Percentiles rank a stretch among this genome's conserved stretches.
Evolutionary conservation across 176 grass and related monocot species (phyloP).

Genomic region (Pontederia crassipes): DNA sequence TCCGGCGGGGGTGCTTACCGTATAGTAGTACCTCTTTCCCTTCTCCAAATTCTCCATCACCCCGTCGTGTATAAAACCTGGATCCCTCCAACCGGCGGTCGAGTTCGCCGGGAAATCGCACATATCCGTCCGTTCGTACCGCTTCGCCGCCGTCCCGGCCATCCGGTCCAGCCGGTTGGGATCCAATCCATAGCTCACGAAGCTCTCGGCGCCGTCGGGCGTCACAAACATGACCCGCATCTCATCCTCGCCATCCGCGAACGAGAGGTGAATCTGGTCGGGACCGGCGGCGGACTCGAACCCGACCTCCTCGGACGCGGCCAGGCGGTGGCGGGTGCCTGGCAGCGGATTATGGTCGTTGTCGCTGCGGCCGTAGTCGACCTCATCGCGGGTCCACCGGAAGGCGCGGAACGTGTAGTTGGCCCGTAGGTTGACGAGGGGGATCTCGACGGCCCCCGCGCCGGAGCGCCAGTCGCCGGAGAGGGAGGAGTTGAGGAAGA

Average conservation of each 20-base stretch:
- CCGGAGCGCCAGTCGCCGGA: conserved; percentile 47
- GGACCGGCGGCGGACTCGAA: conserved; percentile 32
- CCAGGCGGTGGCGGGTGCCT: conserved; percentile 44
- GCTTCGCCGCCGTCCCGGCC: conserved; percentile 47
- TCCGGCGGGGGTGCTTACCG: conserved; percentile 23
- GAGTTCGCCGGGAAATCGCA: conserved; percentile 64
- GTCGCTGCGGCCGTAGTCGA: conserved; percentile 53
- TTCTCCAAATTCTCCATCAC: conserved; percentile 63
- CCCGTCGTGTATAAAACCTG: conserved; percentile 84
- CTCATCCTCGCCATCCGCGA: conserved; percentile 62
- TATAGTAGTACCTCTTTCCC: conserved; percentile 75
- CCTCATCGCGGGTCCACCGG: conserved; percentile 62
- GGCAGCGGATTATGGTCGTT: conserved; percentile 77
- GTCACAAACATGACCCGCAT: conserved; percentile 86
- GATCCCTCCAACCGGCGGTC: conserved; percentile 80
- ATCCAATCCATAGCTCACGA: conserved; percentile 53
- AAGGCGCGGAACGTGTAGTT: conserved; percentile 85
- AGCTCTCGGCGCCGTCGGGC: conserved; percentile 37
- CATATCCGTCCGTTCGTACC: conserved; percentile 84
- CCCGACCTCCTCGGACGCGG: conserved; percentile 35
- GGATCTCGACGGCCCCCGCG: conserved; percentile 42
- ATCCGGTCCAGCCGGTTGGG: conserved; percentile 27
- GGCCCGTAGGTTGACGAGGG: conserved; percentile 56
- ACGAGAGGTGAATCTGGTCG: conserved; percentile 75
- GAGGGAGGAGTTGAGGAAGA: conserved; percentile 82